Percentiles rank a stretch among this genome's conserved stretches.
Evolutionary conservation across 163 green algal species (phyloP).

Genomic region (Chlamydomonas reinhardtii): DNA sequence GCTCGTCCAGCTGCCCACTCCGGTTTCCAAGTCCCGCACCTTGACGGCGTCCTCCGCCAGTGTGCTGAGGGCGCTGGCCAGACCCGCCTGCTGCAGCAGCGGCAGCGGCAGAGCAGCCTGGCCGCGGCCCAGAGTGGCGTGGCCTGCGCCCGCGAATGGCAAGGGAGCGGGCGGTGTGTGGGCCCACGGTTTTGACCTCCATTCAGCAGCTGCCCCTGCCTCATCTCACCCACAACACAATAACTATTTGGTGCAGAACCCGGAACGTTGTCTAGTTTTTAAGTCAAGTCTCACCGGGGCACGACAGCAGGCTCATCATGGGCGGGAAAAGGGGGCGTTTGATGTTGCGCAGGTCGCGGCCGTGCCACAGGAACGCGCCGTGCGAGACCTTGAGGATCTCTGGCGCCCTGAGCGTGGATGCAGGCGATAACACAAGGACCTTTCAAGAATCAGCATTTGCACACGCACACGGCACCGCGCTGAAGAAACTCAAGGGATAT

Average conservation of each 20-base stretch:
- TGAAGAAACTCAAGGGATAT: too few species aligned
- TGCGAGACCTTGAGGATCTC: conserved; percentile 79
- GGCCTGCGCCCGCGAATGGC: conserved; percentile 26
- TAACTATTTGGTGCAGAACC: too few species aligned
- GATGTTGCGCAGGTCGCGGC: conserved; percentile 76
- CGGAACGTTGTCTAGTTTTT: too few species aligned
- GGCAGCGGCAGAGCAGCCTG: conserved; percentile 34
- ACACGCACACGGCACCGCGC: too few species aligned
- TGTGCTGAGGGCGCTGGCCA: conserved; percentile 66
- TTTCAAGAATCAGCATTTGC: not conserved
- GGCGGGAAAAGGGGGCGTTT: conserved; percentile 81
- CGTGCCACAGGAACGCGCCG: conserved; percentile 83
- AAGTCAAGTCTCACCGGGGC: conserved; percentile 50
- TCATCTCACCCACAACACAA: too few species aligned
- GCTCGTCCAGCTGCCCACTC: not conserved
- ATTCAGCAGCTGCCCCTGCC: too few species aligned
- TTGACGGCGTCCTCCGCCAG: conserved; percentile 68
- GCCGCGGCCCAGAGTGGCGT: conserved; percentile 56
- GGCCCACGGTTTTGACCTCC: too few species aligned
- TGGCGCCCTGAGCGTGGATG: conserved; percentile 46
- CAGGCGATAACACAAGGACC: not conserved
- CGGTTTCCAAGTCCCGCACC: conserved; percentile 23
- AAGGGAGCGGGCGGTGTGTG: too few species aligned
- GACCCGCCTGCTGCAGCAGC: conserved; percentile 58
- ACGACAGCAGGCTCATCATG: conserved; percentile 79